Base-by-base conservation (phyloP, 208 protist species). In the Leishmania aethiopica region DNA sequence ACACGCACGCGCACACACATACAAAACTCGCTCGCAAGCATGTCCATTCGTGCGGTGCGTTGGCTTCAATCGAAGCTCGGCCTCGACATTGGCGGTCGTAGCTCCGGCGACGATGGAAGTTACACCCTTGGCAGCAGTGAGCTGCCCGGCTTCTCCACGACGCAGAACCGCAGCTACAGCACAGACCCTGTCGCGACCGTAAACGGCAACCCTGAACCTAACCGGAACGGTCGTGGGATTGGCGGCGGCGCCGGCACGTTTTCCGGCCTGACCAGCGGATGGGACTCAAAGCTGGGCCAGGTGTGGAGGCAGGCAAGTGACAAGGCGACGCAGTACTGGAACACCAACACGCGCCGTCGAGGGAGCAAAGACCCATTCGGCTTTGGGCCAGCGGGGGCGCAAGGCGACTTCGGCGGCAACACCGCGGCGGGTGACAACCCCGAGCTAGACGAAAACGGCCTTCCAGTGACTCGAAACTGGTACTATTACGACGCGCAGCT, bases 21-120 rank as follows among this genome's bases (percentile, higher is more conserved):
- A 74, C 25, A 55, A 72, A 45, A 72, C 19, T 3, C 2, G 45
- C 32, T 69, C 32, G n/a, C 47, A 42, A 22, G 42, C 64, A 96
- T 96, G 94, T 95, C 94, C 5, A 78, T 93, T 51, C 86, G 93
- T 62, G 88, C 92, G 25, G 82, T 96, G 15, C 86, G 88, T 28
- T 97, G 94, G 93, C 87, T 97, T 17, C 88, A 90, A 55, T 87
- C 86, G 51, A 97, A 96, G 77, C 86, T 96, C 51, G 94, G 94
- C 19, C 83, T 96, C 35, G 89, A 97, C 83, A 96, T 97, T 77
- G 79, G 87, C 35, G 90, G 78, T 66, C 90, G 80, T 62, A 42
- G 81, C 55, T 66, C 59, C 25, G 47, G 32, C 47, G 62, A 67
- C 67, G 75, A 60, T 45, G 76, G 75, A 77, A 78, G 60, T 37